These are phyloP conservation scores for Colletotrichum australisinense DNA, from an alignment of 2,329 filamentous ascomycete genomes.

Conservation along the genomic window DNA sequence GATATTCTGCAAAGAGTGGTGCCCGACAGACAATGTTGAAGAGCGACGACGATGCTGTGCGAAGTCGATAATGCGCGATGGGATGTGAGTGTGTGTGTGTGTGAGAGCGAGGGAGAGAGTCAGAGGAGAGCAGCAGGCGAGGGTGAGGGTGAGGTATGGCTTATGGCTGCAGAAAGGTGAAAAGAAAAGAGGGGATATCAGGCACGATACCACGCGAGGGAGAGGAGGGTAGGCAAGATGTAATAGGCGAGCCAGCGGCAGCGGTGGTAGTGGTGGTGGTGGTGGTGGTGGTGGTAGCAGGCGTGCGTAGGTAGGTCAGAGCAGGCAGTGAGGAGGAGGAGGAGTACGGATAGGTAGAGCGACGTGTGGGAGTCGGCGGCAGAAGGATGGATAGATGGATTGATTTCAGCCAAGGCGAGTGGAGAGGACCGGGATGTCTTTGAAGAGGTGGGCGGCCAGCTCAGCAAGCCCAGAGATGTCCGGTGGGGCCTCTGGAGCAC, in stretches of 20 bases:
- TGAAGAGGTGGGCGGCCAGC: constrained; percentile 34
- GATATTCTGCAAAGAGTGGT: background rate
- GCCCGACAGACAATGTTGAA: background rate
- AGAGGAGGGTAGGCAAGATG: constrained; percentile 35
- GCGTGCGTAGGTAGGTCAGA: background rate
- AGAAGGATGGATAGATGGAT: constrained; percentile 26
- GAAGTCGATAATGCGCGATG: constrained; percentile 1
- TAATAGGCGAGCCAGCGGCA: constrained; percentile 32
- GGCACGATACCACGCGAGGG: constrained; percentile 32
- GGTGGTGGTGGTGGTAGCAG: constrained; percentile 11
- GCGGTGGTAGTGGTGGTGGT: constrained; percentile 6
- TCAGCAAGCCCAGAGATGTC: constrained; percentile 36
- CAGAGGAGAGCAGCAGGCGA: background rate
- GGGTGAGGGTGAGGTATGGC: constrained; percentile 12
- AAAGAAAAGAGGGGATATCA: constrained; percentile 37
- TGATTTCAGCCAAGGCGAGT: constrained; percentile 32
- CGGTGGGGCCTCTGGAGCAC: constrained; percentile 35
- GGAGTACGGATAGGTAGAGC: background rate
- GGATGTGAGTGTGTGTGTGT: background rate
- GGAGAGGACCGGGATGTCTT: constrained; percentile 30
- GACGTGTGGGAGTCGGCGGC: constrained; percentile 28
- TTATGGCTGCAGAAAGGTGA: constrained; percentile 28
- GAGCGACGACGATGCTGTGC: background rate
- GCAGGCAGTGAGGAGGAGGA: constrained; percentile 1
- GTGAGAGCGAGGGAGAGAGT: background rate